phyloP scores from a whole-genome alignment of 140 eudicot genomes.

The Ambrosia hybrid region DNA sequence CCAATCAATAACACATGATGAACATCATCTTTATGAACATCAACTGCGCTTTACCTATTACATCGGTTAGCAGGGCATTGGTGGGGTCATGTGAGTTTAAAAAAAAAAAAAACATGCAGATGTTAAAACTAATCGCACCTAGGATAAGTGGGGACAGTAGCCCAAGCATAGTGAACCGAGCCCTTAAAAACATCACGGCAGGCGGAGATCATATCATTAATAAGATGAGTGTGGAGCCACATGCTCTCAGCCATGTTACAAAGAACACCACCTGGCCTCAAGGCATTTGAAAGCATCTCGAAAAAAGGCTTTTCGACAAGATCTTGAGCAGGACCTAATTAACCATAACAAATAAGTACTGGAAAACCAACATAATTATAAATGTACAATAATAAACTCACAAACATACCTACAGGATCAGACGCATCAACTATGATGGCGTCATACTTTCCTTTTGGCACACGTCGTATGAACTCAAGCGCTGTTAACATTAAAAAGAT shows the following conservation, averaged over 20 bases:
- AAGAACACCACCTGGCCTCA: conserved; percentile 89
- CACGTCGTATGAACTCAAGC: conserved; percentile 51
- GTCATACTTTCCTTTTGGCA: conserved; percentile 82
- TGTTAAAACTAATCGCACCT: conserved; percentile 43
- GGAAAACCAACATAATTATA: neutral
- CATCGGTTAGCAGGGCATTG: neutral
- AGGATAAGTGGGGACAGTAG: conserved; percentile 93
- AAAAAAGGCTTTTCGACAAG: conserved; percentile 91
- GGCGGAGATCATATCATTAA: conserved; percentile 68
- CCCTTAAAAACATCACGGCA: conserved; percentile 80
- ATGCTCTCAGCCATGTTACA: conserved; percentile 97
- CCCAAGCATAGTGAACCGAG: conserved; percentile 94
- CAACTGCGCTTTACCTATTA: too few relatives aligned
- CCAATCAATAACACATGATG: neutral
- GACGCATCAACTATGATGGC: conserved; percentile 88
- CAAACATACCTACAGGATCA: conserved; percentile 81
- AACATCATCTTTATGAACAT: neutral
- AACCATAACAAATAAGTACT: neutral
- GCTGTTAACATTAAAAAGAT: conserved; percentile 43
- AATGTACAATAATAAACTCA: neutral
- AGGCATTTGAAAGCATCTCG: conserved; percentile 70
- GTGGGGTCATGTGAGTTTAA: neutral
- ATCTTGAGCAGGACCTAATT: conserved; percentile 89
- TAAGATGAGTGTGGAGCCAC: conserved; percentile 98
- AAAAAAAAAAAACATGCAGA: neutral